A percentile compares a stretch with the other conserved stretches of the same genome.
These are phyloP conservation scores for Crithidia expoeki DNA, from an alignment of 208 protist species.

Conservation along the genomic window DNA sequence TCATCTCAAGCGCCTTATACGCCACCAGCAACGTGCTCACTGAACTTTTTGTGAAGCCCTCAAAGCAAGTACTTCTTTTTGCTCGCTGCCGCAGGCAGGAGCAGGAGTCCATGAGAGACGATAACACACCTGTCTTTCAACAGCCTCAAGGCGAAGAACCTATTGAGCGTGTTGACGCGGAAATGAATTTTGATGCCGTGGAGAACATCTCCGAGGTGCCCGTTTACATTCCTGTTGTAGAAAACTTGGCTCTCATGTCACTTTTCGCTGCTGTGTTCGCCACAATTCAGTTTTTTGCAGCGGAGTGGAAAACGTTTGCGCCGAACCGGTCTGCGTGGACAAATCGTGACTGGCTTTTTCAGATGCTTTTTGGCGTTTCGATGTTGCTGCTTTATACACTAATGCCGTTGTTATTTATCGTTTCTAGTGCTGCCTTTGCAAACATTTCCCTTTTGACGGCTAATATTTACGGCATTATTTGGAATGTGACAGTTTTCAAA, in stretches of 20 bases:
- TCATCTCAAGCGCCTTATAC: constrained; percentile 81
- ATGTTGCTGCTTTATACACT: constrained; percentile 84
- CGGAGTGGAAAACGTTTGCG: constrained; percentile 71
- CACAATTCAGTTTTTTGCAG: constrained; percentile 80
- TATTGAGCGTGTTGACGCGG: background rate
- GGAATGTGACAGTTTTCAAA: constrained; percentile 81
- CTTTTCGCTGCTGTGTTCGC: constrained; percentile 67
- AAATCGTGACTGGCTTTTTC: constrained; percentile 68
- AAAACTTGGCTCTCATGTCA: constrained; percentile 83
- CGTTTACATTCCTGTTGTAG: constrained; percentile 67
- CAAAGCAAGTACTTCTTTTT: constrained; percentile 24
- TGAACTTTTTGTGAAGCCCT: constrained; percentile 88
- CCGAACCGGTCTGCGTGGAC: constrained; percentile 55
- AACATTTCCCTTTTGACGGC: constrained; percentile 81
- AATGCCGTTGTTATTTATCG: constrained; percentile 73
- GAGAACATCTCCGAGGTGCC: constrained; percentile 51
- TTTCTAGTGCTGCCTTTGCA: constrained; percentile 80
- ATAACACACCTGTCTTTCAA: background rate
- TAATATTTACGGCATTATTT: constrained; percentile 84
- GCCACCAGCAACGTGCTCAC: constrained; percentile 92
- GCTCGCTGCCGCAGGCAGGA: constrained; percentile 16
- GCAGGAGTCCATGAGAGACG: background rate
- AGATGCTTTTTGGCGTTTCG: constrained; percentile 81
- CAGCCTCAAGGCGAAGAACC: constrained; percentile 1
- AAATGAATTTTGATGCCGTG: constrained; percentile 11